Conservation (phyloP, 2,329 filamentous ascomycete species). For the Sporothrix schenckii region DNA sequence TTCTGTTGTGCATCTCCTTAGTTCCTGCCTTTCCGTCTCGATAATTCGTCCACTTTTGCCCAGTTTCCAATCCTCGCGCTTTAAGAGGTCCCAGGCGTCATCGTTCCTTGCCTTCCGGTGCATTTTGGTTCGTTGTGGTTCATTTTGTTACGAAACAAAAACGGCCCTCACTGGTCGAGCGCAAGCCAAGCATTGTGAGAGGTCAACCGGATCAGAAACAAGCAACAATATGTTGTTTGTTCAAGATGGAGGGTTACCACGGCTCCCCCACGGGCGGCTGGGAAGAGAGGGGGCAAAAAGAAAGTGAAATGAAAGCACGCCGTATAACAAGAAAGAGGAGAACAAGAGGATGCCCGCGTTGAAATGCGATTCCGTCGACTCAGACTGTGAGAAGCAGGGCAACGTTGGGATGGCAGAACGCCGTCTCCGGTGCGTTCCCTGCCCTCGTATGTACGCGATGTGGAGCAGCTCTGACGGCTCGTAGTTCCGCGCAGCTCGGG, state of each 20-base stretch:
- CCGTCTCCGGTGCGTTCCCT: not conserved
- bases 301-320: not conserved
- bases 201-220: not conserved
- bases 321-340: not conserved
- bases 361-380: slow-evolving; percentile 1
- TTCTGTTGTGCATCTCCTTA: not conserved
- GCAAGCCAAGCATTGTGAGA: slow-evolving; percentile 9
- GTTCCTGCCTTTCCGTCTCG: slow-evolving; percentile 4
- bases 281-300: not conserved
- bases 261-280: slow-evolving; percentile 17
- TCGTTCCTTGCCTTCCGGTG: not conserved
- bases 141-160: slow-evolving; percentile 24
- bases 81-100: not conserved
- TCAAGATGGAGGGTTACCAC: not conserved
- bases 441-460: slow-evolving; percentile 28
- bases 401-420: not conserved
- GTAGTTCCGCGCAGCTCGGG: slow-evolving; percentile 28
- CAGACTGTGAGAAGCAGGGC: not conserved
- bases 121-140: not conserved
- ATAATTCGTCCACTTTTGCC: not conserved
- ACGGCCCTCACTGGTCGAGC: not conserved
- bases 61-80: slow-evolving; percentile 21
- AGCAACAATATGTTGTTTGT: not conserved
- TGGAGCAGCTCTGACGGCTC: slow-evolving; percentile 23
- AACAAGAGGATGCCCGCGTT: not conserved